Conservation (phyloP, 352 stramenopile genomes). For the Phytophthora sp. region DNA sequence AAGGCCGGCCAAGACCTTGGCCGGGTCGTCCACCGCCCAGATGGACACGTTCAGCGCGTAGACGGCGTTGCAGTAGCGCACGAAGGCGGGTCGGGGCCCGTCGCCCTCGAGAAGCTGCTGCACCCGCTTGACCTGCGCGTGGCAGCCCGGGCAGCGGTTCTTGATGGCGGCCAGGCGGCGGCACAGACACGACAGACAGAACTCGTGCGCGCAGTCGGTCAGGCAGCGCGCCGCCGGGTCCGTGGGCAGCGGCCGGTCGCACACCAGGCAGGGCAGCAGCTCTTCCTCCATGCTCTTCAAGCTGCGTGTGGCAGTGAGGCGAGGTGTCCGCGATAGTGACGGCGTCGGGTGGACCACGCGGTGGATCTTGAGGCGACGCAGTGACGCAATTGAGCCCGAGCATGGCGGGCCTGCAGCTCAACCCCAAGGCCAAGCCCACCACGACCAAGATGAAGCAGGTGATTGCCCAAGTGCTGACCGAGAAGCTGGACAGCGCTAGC, state of each 20-base stretch:
- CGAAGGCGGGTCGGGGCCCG: constrained; percentile 43
- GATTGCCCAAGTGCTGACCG: constrained; percentile 63
- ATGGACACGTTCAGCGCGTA: constrained; percentile 85
- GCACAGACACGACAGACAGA: constrained; percentile 77
- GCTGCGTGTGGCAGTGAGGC: background rate
- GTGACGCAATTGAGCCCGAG: no score
- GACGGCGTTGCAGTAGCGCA: constrained; percentile 84
- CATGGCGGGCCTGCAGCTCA: constrained; percentile 55
- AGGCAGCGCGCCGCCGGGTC: constrained; percentile 53
- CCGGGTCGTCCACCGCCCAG: constrained; percentile 76
- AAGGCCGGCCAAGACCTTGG: constrained; percentile 59
- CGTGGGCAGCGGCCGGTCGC: constrained; percentile 44
- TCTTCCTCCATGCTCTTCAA: constrained; percentile 9
- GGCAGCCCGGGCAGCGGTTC: constrained; percentile 76
- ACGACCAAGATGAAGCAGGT: constrained; percentile 86
- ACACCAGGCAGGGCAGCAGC: constrained; percentile 61
- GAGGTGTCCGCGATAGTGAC: constrained; percentile 1
- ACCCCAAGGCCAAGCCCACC: constrained; percentile 59
- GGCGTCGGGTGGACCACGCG: background rate
- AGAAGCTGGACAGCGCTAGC: constrained; percentile 66
- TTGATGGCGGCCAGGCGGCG: constrained; percentile 50
- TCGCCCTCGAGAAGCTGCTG: constrained; percentile 48
- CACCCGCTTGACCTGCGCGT: constrained; percentile 60
- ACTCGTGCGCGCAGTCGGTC: constrained; percentile 85
- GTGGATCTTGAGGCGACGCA: constrained; percentile 25